Evolutionary conservation across 495 filamentous ascomycete species (phyloP).

Genomic region (Cladorrhinum samala): DNA sequence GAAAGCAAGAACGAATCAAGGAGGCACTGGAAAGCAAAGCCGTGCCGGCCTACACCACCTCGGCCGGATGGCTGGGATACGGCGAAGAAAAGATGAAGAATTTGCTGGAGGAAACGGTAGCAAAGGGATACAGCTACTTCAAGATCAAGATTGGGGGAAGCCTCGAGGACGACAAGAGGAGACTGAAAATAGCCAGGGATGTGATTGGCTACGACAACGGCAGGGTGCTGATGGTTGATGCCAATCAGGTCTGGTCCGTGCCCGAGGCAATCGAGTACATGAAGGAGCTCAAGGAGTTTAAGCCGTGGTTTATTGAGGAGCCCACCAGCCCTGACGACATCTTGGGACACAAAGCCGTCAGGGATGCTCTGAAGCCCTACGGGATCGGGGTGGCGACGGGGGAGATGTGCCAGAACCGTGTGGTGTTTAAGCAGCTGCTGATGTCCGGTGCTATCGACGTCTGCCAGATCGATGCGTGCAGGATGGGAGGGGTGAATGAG

Average conservation of each 20-base stretch:
- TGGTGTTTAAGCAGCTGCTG: slow-evolving; percentile 90
- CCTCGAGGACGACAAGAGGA: slow-evolving; percentile 60
- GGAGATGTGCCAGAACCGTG: slow-evolving; percentile 95
- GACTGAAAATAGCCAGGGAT: slow-evolving; percentile 68
- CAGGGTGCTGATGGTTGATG: slow-evolving; percentile 90
- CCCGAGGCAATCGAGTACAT: slow-evolving; percentile 88
- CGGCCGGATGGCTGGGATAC: slow-evolving; percentile 93
- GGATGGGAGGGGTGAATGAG: slow-evolving; percentile 88
- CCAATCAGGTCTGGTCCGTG: slow-evolving; percentile 92
- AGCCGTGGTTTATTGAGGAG: slow-evolving; percentile 97
- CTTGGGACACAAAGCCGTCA: slow-evolving; percentile 78
- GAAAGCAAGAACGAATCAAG: slow-evolving; percentile 59
- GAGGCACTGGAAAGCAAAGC: slow-evolving; percentile 66
- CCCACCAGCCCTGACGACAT: slow-evolving; percentile 93
- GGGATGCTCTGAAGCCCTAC: slow-evolving; percentile 66
- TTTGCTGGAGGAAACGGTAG: slow-evolving; percentile 64
- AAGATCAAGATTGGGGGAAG: slow-evolving; percentile 83
- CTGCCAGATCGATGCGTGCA: slow-evolving; percentile 87
- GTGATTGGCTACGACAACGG: slow-evolving; percentile 82
- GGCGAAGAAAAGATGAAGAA: slow-evolving; percentile 73
- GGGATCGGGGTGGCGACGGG: slow-evolving; percentile 86
- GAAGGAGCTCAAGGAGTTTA: slow-evolving; percentile 73
- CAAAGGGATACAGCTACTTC: slow-evolving; percentile 77
- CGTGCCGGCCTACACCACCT: slow-evolving; percentile 87
- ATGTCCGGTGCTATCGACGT: slow-evolving; percentile 74